These are phyloP conservation scores for Decorospora gaudefroyi DNA, from an alignment of 2,329 filamentous ascomycete genomes.

Conservation along the genomic window DNA sequence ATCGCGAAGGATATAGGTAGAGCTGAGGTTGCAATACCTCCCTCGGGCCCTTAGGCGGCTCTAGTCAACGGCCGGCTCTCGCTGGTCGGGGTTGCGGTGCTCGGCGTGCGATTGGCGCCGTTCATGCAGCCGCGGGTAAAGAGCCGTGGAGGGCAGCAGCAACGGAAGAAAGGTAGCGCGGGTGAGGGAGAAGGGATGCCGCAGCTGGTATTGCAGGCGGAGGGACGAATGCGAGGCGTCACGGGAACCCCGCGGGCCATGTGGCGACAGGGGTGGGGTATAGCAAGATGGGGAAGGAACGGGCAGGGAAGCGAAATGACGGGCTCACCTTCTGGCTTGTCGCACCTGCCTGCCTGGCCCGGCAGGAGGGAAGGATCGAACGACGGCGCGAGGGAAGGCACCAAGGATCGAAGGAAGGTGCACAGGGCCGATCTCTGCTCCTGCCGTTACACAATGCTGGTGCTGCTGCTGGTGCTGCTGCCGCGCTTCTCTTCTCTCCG, in stretches of 20 bases:
- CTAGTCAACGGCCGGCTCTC: slow-evolving; percentile 29
- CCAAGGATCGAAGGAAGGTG: too few relatives aligned
- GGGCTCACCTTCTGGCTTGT: slow-evolving; percentile 39
- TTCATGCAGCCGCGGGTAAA: slow-evolving; percentile 38
- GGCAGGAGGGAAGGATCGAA: too few relatives aligned
- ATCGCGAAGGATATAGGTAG: slow-evolving; percentile 31
- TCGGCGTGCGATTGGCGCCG: slow-evolving; percentile 22
- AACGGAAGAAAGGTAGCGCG: slow-evolving; percentile 6
- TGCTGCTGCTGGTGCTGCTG: slow-evolving; percentile 1
- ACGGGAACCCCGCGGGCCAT: slow-evolving; percentile 35
- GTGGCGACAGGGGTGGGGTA: slow-evolving; percentile 40
- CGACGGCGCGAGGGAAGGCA: too few relatives aligned
- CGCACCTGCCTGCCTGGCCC: slow-evolving; percentile 23
- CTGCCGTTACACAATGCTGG: slow-evolving; percentile 13
- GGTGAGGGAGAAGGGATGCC: slow-evolving; percentile 22
- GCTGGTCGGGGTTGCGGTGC: slow-evolving; percentile 26
- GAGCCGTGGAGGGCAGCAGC: slow-evolving; percentile 9
- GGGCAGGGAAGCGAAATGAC: slow-evolving; percentile 38
- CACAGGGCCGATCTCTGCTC: slow-evolving; percentile 4
- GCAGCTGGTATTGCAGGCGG: slow-evolving; percentile 40
- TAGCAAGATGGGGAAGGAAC: slow-evolving; percentile 16
- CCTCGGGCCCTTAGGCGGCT: slow-evolving; percentile 17
- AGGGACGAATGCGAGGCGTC: slow-evolving; percentile 36
- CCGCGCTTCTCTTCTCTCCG: background rate
- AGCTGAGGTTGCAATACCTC: slow-evolving; percentile 37